phyloP scores from a whole-genome alignment of 2,329 filamentous ascomycete genomes.

The Penicillium sclerotigenum region DNA sequence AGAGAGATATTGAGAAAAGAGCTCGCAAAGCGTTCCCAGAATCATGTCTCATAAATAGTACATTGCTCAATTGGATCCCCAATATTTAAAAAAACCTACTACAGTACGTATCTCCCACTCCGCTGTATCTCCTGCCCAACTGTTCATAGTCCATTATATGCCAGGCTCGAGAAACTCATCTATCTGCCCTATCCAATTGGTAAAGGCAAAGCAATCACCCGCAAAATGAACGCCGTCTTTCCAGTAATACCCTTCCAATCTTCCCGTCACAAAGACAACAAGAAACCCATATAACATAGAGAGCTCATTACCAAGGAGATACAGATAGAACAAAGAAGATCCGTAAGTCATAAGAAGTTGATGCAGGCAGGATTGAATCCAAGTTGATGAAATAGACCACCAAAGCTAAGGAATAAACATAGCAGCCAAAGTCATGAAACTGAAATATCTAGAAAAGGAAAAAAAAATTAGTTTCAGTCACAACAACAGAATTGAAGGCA shows the following conservation, averaged over 20 bases:
- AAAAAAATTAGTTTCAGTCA: background rate
- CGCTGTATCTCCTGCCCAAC: conserved; percentile 1
- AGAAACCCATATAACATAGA: background rate
- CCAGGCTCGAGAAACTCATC: background rate
- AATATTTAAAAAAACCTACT: background rate
- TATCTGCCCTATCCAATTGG: background rate
- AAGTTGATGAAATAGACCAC: background rate
- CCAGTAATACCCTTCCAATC: background rate
- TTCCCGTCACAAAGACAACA: background rate
- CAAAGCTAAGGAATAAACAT: conserved; percentile 35
- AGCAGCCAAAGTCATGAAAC: conserved; percentile 39
- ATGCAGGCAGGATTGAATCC: background rate
- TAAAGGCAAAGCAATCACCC: background rate
- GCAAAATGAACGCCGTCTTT: conserved; percentile 7
- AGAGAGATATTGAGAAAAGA: background rate
- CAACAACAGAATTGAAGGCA: background rate
- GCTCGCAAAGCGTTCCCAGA: background rate
- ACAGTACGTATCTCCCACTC: background rate
- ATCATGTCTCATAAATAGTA: conserved; percentile 4
- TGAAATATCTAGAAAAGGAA: conserved; percentile 39
- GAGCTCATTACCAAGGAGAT: background rate
- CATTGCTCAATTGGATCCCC: background rate
- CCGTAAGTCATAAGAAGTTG: conserved; percentile 16
- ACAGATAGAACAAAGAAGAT: conserved; percentile 7
- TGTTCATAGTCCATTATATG: background rate